phyloP scores from a whole-genome alignment of 345 rosid species.

The Ceriops zippeliana region DNA sequence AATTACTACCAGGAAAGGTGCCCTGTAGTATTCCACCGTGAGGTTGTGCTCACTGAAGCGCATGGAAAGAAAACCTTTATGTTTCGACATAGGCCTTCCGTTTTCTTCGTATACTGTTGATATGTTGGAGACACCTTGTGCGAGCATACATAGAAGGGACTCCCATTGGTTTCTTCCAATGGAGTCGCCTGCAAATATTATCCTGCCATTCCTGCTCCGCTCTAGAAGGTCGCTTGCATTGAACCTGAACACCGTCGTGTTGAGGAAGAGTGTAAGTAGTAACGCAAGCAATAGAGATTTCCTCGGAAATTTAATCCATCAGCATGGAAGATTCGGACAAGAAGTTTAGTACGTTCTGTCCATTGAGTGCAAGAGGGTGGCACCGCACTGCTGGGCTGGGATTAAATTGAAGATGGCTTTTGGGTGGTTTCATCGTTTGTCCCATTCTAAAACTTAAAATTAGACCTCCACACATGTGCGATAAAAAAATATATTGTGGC shows the following conservation, averaged over 20 bases:
- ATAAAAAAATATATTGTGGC: too few relatives aligned
- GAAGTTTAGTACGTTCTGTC: too few relatives aligned
- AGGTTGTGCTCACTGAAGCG: slow-evolving; percentile 65
- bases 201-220: slow-evolving; percentile 64
- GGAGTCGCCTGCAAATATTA: slow-evolving; percentile 88
- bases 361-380: too few relatives aligned
- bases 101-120: slow-evolving; percentile 66
- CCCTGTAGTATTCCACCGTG: slow-evolving; percentile 70
- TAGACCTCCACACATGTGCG: too few relatives aligned
- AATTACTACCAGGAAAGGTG: slow-evolving; percentile 59
- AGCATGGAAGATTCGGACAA: too few relatives aligned
- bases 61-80: slow-evolving; percentile 84
- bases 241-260: slow-evolving; percentile 39
- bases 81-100: slow-evolving; percentile 68
- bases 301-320: too few relatives aligned
- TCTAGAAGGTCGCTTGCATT: slow-evolving; percentile 67
- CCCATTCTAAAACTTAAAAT: too few relatives aligned
- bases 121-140: slow-evolving; percentile 46
- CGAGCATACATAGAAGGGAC: slow-evolving; percentile 70
- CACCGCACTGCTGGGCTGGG: too few relatives aligned
- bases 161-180: slow-evolving; percentile 96
- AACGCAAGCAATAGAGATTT: too few relatives aligned
- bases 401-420: too few relatives aligned
- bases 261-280: not conserved
- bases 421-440: too few relatives aligned